Percentiles rank a stretch among this genome's conserved stretches.
phyloP scores from a whole-genome alignment of 805 yeast species.

The Wickerhamomyces chaumierensis region DNA sequence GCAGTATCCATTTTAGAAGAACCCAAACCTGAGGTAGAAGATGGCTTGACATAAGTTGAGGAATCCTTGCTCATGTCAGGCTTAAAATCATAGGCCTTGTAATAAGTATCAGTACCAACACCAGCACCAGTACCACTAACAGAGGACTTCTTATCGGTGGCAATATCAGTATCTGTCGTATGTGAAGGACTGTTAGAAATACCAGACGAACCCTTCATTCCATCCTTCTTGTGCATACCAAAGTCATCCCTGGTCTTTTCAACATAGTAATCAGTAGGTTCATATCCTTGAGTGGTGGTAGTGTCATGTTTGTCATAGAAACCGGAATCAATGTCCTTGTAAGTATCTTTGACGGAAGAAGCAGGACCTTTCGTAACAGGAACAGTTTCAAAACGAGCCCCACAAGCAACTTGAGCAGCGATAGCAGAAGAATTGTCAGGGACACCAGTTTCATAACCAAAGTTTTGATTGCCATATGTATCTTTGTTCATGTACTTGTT shows the following conservation, averaged over 20 bases:
- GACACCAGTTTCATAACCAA: slow-evolving; percentile 10
- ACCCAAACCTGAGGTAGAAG: too few species aligned
- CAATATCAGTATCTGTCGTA: too few species aligned
- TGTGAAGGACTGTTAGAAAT: too few species aligned
- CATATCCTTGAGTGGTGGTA: slow-evolving; percentile 12
- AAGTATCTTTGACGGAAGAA: slow-evolving; percentile 11
- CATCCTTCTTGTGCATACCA: too few species aligned
- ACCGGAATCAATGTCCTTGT: slow-evolving; percentile 4
- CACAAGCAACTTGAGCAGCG: slow-evolving; percentile 9
- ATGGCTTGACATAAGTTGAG: too few species aligned
- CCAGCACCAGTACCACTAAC: too few species aligned
- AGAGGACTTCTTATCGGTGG: too few species aligned
- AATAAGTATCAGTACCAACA: too few species aligned
- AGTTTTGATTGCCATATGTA: slow-evolving; percentile 7
- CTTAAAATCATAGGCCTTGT: too few species aligned
- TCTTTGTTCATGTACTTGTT: slow-evolving; percentile 4
- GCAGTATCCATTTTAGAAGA: slow-evolving; percentile 1
- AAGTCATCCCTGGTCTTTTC: slow-evolving; percentile 4
- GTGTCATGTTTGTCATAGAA: slow-evolving; percentile 4
- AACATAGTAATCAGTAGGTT: slow-evolving; percentile 12
- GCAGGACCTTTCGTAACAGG: slow-evolving; percentile 8
- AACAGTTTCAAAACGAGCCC: slow-evolving; percentile 5
- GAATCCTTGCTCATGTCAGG: too few species aligned
- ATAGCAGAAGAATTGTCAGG: slow-evolving; percentile 9
- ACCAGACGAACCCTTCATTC: slow-evolving; percentile 1